phyloP scores from a whole-genome alignment of 1,139 yeast genomes.

The Arxiozyma bovina region DNA sequence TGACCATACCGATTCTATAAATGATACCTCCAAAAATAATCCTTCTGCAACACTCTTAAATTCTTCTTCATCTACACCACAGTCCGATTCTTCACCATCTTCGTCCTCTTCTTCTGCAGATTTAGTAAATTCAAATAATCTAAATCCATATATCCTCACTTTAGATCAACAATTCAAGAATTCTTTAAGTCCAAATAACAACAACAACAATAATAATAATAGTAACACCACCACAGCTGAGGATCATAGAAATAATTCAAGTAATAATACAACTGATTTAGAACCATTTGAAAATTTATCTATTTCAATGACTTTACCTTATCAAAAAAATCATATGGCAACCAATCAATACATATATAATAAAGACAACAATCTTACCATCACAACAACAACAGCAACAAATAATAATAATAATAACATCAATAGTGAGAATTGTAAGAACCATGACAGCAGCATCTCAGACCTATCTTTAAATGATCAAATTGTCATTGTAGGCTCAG shows the following conservation, averaged over 20 bases:
- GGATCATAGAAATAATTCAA: background rate
- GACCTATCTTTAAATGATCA: slow-evolving; percentile 2
- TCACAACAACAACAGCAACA: background rate
- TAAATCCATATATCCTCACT: background rate
- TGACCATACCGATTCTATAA: background rate
- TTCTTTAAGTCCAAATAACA: background rate
- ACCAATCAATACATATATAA: background rate
- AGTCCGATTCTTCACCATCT: background rate
- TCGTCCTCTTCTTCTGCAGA: background rate
- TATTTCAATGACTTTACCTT: slow-evolving; percentile 18
- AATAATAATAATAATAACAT: background rate
- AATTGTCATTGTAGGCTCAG: slow-evolving; percentile 26
- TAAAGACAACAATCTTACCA: background rate
- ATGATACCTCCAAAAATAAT: background rate
- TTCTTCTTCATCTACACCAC: background rate
- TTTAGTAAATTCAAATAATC: background rate
- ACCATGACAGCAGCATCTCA: background rate
- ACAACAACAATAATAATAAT: background rate
- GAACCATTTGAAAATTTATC: slow-evolving; percentile 23
- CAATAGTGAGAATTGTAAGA: slow-evolving; percentile 2
- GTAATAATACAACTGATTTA: background rate
- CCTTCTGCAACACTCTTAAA: background rate
- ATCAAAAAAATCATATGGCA: background rate
- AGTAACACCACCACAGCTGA: background rate
- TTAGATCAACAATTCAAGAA: background rate